A percentile compares a stretch with the other conserved stretches of the same genome.
These are phyloP conservation scores for Fraxinus velutina DNA, from an alignment of 305 asterid species.

Conservation along the genomic window DNA sequence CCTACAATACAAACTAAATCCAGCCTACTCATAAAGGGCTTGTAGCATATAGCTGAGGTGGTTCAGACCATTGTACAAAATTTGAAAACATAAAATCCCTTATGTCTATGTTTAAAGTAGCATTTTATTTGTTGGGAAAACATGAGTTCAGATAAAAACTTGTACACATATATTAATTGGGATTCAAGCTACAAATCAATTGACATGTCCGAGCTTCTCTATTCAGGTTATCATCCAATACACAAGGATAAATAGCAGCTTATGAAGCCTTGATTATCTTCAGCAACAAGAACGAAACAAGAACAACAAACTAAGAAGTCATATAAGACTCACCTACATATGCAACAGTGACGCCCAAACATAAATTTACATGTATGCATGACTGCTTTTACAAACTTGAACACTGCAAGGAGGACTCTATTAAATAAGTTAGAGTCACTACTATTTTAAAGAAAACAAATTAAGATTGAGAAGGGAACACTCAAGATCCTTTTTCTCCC, in stretches of 20 bases:
- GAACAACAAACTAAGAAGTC: too few species aligned
- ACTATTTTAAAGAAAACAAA: background rate
- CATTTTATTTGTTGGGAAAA: background rate
- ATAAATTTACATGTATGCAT: too few species aligned
- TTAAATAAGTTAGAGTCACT: background rate
- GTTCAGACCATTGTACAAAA: background rate
- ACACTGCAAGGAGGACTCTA: background rate
- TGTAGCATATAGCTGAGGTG: background rate
- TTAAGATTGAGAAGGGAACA: too few species aligned
- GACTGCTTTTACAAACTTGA: background rate
- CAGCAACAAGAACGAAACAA: too few species aligned
- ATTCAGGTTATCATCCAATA: constrained; percentile 51
- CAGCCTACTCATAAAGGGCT: background rate
- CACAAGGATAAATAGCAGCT: constrained; percentile 32
- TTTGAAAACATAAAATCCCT: background rate
- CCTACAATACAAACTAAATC: background rate
- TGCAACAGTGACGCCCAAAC: too few species aligned
- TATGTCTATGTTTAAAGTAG: background rate
- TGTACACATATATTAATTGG: background rate
- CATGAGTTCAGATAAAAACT: background rate
- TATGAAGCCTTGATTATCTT: constrained; percentile 4
- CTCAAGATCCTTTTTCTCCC: background rate
- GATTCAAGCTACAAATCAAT: constrained; percentile 19
- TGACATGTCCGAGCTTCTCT: constrained; percentile 75
- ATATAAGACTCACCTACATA: too few species aligned